A percentile compares a stretch with the other conserved stretches of the same genome.
Conservation (phyloP, 73 alveolate genomes). For the Tetrahymena thermophila region DNA sequence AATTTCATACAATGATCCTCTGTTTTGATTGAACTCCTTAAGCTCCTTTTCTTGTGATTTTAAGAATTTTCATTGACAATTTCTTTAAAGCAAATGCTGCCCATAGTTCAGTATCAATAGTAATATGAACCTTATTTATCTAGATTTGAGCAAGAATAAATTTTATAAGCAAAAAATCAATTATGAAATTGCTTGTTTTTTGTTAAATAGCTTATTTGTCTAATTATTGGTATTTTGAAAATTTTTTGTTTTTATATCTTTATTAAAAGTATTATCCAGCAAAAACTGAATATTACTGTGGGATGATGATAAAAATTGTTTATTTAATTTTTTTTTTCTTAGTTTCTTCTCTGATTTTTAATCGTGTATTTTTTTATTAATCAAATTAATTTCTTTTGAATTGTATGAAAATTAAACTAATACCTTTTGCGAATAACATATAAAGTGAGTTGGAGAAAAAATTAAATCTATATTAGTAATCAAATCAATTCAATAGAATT, state of each 20-base stretch:
- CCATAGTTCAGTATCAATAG: not conserved
- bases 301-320: no score
- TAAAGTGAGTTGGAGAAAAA: not conserved
- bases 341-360: not conserved
- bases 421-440: not conserved
- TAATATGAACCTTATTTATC: not conserved
- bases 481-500: not conserved
- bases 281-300: not conserved
- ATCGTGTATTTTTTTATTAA: no score
- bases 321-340: no score
- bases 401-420: not conserved
- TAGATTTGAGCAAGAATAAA: not conserved
- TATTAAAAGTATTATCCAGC: not conserved
- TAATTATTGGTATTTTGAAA: not conserved
- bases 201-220: no score
- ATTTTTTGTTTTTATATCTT: not conserved
- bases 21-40: not conserved
- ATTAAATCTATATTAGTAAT: not conserved
- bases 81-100: not conserved
- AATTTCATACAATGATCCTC: not conserved
- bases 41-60: not conserved
- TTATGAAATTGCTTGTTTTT: not conserved
- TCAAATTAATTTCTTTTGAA: not conserved
- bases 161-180: not conserved
- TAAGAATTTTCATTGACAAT: not conserved